Percentiles rank a stretch among this genome's conserved stretches.
phyloP scores from a whole-genome alignment of 495 filamentous ascomycete species.

The Penicillium cinerascens region DNA sequence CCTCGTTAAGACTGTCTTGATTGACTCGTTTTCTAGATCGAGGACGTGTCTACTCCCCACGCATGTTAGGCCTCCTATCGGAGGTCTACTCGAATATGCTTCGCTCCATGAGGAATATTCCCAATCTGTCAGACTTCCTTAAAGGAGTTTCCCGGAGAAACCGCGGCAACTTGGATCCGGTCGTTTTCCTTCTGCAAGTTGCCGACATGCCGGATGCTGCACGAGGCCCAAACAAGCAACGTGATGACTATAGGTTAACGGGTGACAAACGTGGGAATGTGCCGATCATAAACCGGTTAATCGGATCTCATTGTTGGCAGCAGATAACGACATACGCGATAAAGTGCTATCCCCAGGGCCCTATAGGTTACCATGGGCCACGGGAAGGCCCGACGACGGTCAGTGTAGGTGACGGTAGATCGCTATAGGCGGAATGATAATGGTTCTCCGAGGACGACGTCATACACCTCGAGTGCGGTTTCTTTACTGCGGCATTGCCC shows the following conservation, averaged over 20 bases:
- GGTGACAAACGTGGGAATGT: not conserved
- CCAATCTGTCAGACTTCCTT: too few relatives aligned
- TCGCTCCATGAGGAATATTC: too few relatives aligned
- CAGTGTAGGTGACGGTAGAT: too few relatives aligned
- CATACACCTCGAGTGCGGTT: not conserved
- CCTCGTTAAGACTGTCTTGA: too few relatives aligned
- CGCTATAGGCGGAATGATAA: not conserved
- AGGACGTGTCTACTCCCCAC: too few relatives aligned
- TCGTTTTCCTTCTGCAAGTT: not conserved
- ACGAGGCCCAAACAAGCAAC: slow-evolving; percentile 7
- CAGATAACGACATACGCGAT: not conserved
- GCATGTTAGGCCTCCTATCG: not conserved
- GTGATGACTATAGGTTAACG: not conserved
- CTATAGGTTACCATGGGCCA: too few relatives aligned
- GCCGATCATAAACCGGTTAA: not conserved
- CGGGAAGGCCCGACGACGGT: too few relatives aligned
- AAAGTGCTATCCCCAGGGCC: not conserved
- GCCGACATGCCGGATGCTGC: slow-evolving; percentile 14
- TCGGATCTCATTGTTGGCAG: not conserved
- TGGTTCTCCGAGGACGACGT: not conserved
- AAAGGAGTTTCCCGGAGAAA: too few relatives aligned
- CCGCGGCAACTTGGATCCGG: not conserved
- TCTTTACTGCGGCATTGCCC: not conserved
- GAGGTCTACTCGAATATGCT: too few relatives aligned
- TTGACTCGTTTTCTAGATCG: not conserved